Evolutionary conservation across 176 grass and related monocot genomes (phyloP), one percentile per base, ranked within the genome.

Genomic region (Alopecurus myosuroides): DNA sequence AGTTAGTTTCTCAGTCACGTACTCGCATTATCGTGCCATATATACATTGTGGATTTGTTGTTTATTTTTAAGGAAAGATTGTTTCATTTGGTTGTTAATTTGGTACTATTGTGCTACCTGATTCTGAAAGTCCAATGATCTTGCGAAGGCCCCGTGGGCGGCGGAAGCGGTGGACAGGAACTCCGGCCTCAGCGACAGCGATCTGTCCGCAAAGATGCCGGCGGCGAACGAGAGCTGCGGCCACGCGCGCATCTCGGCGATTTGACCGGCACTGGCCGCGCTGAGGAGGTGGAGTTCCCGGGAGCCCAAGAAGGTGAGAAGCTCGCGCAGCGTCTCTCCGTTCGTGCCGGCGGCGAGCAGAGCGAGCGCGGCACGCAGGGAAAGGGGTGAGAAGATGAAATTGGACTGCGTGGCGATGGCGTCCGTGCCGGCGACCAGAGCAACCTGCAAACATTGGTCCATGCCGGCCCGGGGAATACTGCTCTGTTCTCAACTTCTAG

Each of bases 381-480:
- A 71, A 65, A 41, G 9, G 0, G 80, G 86, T 14, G 86, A 88
- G 81, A 88, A 84, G 42, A 84, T 61, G 81, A 79, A 88, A 23
- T 84, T 88, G 74, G 86, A 67, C 9, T 50, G 74, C 17, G 37
- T 35, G 7, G n/a, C 26, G 22, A 87, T 67, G 13, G 78, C 85
- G 8, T 67, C 36, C 35, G 28, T 26, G 60, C 57, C 78, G 9
- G 85, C 26, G 36, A 28, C 3, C 78, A 15, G 67, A 40, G 78
- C 78, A 58, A 87, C 36, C 52, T 44, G 46, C n/a, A 68, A 35
- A 60, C 86, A 78, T 8, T 50, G 8, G 18, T 83, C 74, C 78
- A 76, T 82, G 45, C 8, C 52, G 9, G 23, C 7, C 44, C 5
- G 23, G 25, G 15, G n/a, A 44, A 0, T 31, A 18, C 8, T 33